phyloP scores from a whole-genome alignment of 768 basidiomycete genomes.

The Serendipita sp. region DNA sequence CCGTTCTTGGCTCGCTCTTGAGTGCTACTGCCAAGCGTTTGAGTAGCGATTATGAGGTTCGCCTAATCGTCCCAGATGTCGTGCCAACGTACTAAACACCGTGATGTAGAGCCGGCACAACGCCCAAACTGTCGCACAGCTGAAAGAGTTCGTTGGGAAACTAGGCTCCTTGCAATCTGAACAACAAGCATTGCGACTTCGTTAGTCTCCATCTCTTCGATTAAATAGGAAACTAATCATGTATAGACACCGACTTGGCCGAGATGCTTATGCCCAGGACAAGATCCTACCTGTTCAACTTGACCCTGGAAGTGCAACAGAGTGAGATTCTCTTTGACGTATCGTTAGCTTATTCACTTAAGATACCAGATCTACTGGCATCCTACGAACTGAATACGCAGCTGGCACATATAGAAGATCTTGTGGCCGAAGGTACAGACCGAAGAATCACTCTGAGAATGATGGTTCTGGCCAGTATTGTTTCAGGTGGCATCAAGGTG shows the following conservation, averaged over 20 bases:
- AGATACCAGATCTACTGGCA: constrained; percentile 65
- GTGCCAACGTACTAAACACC: constrained; percentile 1
- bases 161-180: constrained; percentile 85
- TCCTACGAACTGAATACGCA: constrained; percentile 76
- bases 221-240: constrained; percentile 6
- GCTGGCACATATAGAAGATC: constrained; percentile 73
- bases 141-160: constrained; percentile 91
- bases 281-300: constrained; percentile 75
- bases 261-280: constrained; percentile 80
- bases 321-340: constrained; percentile 31
- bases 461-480: constrained; percentile 74
- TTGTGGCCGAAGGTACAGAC: constrained; percentile 76
- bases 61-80: constrained; percentile 8
- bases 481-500: constrained; percentile 69
- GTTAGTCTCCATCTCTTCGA: constrained; percentile 34
- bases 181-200: constrained; percentile 74
- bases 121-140: constrained; percentile 79
- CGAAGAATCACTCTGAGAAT: constrained; percentile 65
- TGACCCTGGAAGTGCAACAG: constrained; percentile 87
- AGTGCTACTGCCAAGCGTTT: constrained; percentile 69
- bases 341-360: not conserved
- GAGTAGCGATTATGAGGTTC: constrained; percentile 84
- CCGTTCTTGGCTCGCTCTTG: constrained; percentile 66
- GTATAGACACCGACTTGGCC: constrained; percentile 80
- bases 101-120: constrained; percentile 53